A percentile compares a stretch with the other conserved stretches of the same genome.
Conservation (phyloP, 208 protist species). For the Acanthamoeba sp. region DNA sequence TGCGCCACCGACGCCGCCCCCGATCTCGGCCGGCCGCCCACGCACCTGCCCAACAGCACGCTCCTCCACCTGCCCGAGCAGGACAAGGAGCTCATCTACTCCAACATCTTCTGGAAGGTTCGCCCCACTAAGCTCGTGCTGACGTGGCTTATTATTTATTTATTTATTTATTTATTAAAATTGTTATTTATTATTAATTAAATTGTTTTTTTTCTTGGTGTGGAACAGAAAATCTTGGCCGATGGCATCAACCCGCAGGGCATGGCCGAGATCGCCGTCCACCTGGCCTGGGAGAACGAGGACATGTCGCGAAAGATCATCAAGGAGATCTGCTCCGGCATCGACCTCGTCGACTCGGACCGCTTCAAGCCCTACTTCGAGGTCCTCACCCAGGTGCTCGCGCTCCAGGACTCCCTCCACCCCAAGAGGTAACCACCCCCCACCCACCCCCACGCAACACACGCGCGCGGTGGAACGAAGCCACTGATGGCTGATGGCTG, state of each 20-base stretch:
- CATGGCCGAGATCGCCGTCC: constrained; percentile 17
- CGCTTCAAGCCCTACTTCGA: constrained; percentile 54
- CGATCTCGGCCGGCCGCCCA: neutral
- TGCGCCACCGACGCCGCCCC: constrained; percentile 63
- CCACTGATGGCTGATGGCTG: too few species aligned
- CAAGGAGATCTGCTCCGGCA: constrained; percentile 13
- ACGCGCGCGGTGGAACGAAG: too few species aligned
- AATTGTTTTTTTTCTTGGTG: too few species aligned
- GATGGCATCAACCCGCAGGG: constrained; percentile 64
- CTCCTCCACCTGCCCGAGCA: constrained; percentile 50
- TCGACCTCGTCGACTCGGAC: constrained; percentile 30
- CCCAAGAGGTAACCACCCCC: neutral
- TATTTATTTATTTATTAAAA: too few species aligned
- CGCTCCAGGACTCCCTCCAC: constrained; percentile 55
- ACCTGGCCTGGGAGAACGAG: constrained; percentile 64
- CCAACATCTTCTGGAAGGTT: constrained; percentile 63
- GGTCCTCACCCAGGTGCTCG: constrained; percentile 14
- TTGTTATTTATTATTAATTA: too few species aligned
- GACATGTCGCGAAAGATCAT: constrained; percentile 41
- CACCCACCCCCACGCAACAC: too few species aligned
- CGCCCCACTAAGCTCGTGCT: too few species aligned
- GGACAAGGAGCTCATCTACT: constrained; percentile 77
- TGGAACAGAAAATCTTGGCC: constrained; percentile 19
- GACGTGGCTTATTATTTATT: too few species aligned
- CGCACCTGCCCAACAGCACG: neutral